Evolutionary conservation across 352 stramenopile species (phyloP).

Genomic region (Pythium brassicae): DNA sequence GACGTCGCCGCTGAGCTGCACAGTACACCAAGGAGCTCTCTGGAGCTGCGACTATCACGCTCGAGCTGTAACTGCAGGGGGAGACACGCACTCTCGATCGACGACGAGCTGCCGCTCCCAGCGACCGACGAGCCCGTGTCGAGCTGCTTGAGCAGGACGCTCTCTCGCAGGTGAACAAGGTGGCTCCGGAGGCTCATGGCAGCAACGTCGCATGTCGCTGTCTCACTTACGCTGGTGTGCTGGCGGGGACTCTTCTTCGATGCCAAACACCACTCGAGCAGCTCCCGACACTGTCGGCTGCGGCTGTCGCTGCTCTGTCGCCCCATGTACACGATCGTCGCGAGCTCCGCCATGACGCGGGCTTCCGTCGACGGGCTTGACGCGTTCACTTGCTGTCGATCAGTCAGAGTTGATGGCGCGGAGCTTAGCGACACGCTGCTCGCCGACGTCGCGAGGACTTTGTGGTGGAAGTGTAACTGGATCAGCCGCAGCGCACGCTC

Average conservation of each 20-base stretch:
- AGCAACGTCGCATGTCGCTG: background rate
- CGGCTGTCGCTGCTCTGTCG: constrained; percentile 16
- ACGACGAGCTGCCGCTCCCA: background rate
- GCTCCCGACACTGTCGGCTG: constrained; percentile 24
- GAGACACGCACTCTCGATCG: constrained; percentile 4
- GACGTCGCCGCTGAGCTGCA: background rate
- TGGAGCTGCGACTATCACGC: background rate
- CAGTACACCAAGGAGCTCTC: background rate
- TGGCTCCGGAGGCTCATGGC: constrained; percentile 8
- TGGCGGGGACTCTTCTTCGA: background rate
- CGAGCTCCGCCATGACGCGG: constrained; percentile 20
- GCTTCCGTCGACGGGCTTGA: constrained; percentile 13
- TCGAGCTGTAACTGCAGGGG: constrained; percentile 6
- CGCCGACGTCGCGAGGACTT: constrained; percentile 19
- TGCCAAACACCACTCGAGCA: constrained; percentile 31
- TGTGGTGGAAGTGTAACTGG: constrained; percentile 26
- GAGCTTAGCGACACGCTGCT: constrained; percentile 8
- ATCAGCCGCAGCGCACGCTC: constrained; percentile 22
- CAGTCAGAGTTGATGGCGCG: background rate
- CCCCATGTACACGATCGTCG: constrained; percentile 28
- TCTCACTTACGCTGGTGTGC: background rate
- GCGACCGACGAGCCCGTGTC: background rate
- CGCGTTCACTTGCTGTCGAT: background rate
- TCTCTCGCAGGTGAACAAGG: constrained; percentile 22
- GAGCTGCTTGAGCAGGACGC: constrained; percentile 13